Conservation (phyloP, 768 basidiomycete species). For the Psilocybe cyanescens region DNA sequence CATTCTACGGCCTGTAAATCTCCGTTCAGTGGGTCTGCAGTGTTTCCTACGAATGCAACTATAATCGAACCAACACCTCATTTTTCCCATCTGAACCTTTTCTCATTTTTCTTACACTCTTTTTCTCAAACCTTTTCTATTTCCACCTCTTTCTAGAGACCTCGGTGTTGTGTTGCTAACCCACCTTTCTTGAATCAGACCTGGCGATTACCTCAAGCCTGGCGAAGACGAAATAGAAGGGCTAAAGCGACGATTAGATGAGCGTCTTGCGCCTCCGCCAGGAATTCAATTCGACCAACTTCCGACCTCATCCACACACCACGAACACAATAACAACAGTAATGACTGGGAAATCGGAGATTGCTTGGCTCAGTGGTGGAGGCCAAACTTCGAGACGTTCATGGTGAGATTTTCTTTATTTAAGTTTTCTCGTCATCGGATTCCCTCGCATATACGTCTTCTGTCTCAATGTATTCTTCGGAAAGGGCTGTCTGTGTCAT, state of each 20-base stretch:
- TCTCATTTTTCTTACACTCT: neutral
- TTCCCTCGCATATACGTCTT: neutral
- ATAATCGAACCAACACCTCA: no score
- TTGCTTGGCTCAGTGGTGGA: constrained; percentile 97
- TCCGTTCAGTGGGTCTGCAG: no score
- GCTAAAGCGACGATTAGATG: constrained; percentile 86
- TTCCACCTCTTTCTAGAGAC: neutral
- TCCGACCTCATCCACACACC: constrained; percentile 32
- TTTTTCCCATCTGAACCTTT: neutral
- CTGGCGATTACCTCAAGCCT: constrained; percentile 98
- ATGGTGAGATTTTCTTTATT: constrained; percentile 67
- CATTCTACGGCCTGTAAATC: no score
- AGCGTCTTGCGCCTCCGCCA: constrained; percentile 81
- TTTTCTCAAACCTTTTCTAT: neutral
- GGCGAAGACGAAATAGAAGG: constrained; percentile 94
- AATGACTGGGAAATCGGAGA: constrained; percentile 98
- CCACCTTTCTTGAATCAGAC: constrained; percentile 47
- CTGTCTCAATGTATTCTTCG: neutral
- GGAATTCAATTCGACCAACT: constrained; percentile 72
- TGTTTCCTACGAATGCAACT: no score
- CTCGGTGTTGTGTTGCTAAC: neutral
- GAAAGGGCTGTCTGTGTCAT: no score
- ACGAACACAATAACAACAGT: constrained; percentile 77
- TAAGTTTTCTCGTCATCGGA: neutral
- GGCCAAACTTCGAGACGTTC: constrained; percentile 98